Conservation (phyloP, 352 stramenopile species). For the Pythium apleroticum region DNA sequence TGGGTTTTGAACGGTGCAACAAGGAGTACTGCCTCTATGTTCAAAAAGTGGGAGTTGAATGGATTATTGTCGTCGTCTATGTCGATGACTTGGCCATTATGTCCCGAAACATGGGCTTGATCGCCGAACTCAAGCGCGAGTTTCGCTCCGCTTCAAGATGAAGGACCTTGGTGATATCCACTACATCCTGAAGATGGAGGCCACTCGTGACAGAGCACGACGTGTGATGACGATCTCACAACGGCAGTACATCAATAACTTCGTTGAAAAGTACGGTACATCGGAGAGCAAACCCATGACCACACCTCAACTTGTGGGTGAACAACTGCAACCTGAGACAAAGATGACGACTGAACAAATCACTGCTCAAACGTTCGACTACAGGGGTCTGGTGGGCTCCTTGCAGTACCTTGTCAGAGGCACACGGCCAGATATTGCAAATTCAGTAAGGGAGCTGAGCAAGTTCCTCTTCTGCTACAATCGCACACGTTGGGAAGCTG, state of each 20-base stretch:
- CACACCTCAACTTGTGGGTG: conserved; percentile 19
- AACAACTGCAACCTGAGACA: conserved; percentile 20
- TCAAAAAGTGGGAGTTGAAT: conserved; percentile 33
- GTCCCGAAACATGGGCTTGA: conserved; percentile 15
- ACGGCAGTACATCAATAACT: conserved; percentile 9
- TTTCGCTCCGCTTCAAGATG: conserved; percentile 34
- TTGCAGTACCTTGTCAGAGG: conserved; percentile 33
- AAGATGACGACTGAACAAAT: conserved; percentile 24
- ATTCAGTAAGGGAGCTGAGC: conserved; percentile 31
- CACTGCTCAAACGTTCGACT: conserved; percentile 25
- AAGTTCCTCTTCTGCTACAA: conserved; percentile 36
- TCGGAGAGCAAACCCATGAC: conserved; percentile 3
- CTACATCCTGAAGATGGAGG: conserved; percentile 31
- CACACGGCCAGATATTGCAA: conserved; percentile 32
- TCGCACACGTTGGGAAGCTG: conserved; percentile 27
- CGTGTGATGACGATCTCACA: conserved; percentile 12
- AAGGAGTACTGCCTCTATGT: conserved; percentile 33
- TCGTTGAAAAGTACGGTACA: conserved; percentile 11
- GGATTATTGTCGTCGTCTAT: conserved; percentile 31
- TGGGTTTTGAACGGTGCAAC: conserved; percentile 23
- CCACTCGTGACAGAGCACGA: background rate
- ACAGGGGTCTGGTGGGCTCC: conserved; percentile 28
- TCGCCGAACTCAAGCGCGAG: conserved; percentile 25
- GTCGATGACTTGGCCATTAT: conserved; percentile 34
- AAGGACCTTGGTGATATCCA: conserved; percentile 34